Conservation (phyloP, 179 eudicot species). For the Drosera spatulata region DNA sequence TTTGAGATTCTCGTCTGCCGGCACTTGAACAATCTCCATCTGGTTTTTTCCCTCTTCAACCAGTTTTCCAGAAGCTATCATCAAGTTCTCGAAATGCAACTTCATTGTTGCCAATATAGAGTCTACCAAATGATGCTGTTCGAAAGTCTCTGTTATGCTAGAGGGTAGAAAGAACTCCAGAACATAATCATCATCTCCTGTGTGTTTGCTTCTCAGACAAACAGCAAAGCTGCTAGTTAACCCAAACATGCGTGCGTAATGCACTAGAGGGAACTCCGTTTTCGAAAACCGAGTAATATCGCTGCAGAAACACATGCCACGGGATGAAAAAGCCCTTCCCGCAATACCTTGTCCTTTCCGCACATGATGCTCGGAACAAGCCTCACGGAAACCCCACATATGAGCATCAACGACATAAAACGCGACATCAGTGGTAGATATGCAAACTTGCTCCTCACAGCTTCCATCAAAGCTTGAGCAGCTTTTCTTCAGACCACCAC, state of each 20-base stretch:
- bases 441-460: slow-evolving; percentile 86
- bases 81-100: slow-evolving; percentile 52
- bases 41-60: slow-evolving; percentile 55
- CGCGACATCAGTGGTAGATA: slow-evolving; percentile 93
- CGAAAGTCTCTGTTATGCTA: slow-evolving; percentile 21
- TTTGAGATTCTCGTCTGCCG: slow-evolving; percentile 31
- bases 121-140: slow-evolving; percentile 50
- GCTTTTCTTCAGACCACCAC: slow-evolving; percentile 76
- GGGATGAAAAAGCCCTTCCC: slow-evolving; percentile 69
- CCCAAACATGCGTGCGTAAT: slow-evolving; percentile 87
- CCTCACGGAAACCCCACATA: slow-evolving; percentile 93
- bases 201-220: slow-evolving; percentile 68
- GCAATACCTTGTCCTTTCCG: slow-evolving; percentile 93
- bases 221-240: slow-evolving; percentile 67
- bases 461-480: slow-evolving; percentile 96
- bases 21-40: slow-evolving; percentile 45
- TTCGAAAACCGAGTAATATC: slow-evolving; percentile 67
- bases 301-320: slow-evolving; percentile 53
- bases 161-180: slow-evolving; percentile 84
- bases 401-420: slow-evolving; percentile 84
- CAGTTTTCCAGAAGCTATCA: slow-evolving; percentile 65
- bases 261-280: slow-evolving; percentile 84
- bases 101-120: slow-evolving; percentile 60
- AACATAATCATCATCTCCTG: slow-evolving; percentile 80
- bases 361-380: slow-evolving; percentile 94